Conservation (phyloP, 2,329 filamentous ascomycete genomes). For the Aspergillus costaricaensis region DNA sequence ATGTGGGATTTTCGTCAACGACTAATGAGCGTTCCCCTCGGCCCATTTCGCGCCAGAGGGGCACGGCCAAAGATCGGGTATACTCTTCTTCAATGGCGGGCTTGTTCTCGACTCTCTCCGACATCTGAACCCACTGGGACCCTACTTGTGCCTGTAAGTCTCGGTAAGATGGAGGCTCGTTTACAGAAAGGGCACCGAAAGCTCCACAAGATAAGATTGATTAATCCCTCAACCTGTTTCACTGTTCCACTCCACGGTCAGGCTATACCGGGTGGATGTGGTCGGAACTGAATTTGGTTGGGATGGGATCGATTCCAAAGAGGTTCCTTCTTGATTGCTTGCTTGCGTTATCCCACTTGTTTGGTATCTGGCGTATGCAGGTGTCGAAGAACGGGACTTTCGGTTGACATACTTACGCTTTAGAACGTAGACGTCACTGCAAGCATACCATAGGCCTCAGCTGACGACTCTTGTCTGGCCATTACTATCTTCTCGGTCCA, state of each 20-base stretch:
- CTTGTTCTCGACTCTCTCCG: background rate
- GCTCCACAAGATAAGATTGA: constrained; percentile 31
- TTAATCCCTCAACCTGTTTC: constrained; percentile 12
- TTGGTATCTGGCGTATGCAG: background rate
- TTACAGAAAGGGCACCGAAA: constrained; percentile 4
- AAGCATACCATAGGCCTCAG: background rate
- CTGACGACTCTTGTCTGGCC: background rate
- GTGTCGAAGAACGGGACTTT: background rate
- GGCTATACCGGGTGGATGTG: constrained; percentile 5
- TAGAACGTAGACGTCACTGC: background rate
- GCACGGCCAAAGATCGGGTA: background rate
- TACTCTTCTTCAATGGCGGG: background rate
- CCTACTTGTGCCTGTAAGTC: constrained; percentile 2
- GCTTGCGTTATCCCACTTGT: background rate
- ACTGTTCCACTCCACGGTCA: background rate
- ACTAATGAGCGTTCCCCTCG: background rate
- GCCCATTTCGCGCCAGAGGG: background rate
- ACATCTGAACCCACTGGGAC: constrained; percentile 6
- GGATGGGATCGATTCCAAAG: background rate
- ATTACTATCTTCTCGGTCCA: background rate
- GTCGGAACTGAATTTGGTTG: background rate
- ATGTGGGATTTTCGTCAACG: background rate
- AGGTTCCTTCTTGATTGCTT: background rate
- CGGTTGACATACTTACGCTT: background rate
- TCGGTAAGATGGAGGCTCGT: constrained; percentile 7